Evolutionary conservation across 1,284 basidiomycete genomes (phyloP), one percentile per base, ranked within the genome.

Genomic region (Singerocomus rubriflavus): DNA sequence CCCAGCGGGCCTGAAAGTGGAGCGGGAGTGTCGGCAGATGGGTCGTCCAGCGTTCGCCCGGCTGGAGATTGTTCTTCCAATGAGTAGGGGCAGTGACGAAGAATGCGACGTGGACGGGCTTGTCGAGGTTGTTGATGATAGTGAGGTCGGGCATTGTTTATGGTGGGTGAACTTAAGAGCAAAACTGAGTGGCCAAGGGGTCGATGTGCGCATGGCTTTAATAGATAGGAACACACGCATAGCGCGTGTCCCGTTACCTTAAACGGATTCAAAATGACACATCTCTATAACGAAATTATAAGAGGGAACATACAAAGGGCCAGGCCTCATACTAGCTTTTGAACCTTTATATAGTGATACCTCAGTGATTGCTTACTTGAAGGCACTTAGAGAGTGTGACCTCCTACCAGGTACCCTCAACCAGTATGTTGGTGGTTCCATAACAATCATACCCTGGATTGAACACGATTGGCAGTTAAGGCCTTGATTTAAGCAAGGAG

Each of bases 1-100:
- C 56, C 59, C 61, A 61, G 3, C 55, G 46, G 1, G 46, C 60
- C 14, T 64, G 60, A 12, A 64, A 61, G 31, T 53, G n/a, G 12
- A 58, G 60, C 0, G 62, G 60, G 25, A 61, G 51, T 3, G 50
- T 61, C 1, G 62, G 52, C 3, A 58, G 27, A 29, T 53, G 35
- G 0, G 36, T 39, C 6, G 54, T 64, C 62, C 62, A 61, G 7
- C 40, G 46, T 26, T 64, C 60, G 3, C 50, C 53, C 0, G 58
- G 57, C 13, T 49, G 39, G 4, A 65, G 55, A 14, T 61, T 13
- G 11, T 65, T 61, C 25, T 50, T 61, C 58, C 60, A 63, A 25
- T 51, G 21, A 0, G 47, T 47, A 0, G 60, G 62, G 0, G 56
- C 62, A 0, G 38, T 33, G 10, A 65, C 26, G 35, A 48, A 64